Base-by-base conservation (phyloP, 2,329 filamentous ascomycete genomes). In the Aureobasidium sp. region DNA sequence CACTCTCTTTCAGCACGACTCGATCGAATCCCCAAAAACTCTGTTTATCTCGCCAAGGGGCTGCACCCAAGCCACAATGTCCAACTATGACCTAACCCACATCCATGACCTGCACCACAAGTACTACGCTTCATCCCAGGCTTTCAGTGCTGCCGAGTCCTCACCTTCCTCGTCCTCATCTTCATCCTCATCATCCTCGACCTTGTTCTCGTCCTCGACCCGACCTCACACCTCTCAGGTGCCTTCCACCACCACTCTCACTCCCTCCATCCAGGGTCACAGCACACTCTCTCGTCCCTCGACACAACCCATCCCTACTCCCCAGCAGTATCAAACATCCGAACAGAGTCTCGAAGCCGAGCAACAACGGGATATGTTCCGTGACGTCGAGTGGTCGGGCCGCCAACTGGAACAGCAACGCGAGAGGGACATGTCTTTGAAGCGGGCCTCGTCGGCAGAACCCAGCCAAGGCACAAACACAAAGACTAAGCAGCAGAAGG, bases 401-500 rank as follows among this genome's bases (percentile, higher is more conserved):
- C 48, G 37, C 5, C 32, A 51, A 27, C 22, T 49, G 34, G 37
- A 41, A 2, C 35, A 24, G 8, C 21, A 40, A n/a, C 17, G 12
- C 10, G 48, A 51, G 21, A 32, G 48, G 25, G 48, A 51, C 11
- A 34, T 51, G 35, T 51, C 51, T 17, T 40, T 50, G 38, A 55
- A 55, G 53, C 44, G 53, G 14, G 54, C 47, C 21, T 56, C 56
- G 19, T 54, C 56, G 19, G 44, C 51, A 10, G 32, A 51, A 8
- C 56, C 55, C 35, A 52, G 44, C 19, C 49, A 53, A 22, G 38
- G 51, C 27, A 39, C 42, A 27, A 56, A 45, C 24, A 58, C 53
- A 41, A 55, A 54, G 41, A 32, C 39, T 25, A 56, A 54, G 52
- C 40, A 53, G 29, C 54, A 53, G 24, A 58, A 58, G 41, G 56